Evolutionary conservation across 768 basidiomycete genomes (phyloP).

Genomic region (Suillus brevipes): DNA sequence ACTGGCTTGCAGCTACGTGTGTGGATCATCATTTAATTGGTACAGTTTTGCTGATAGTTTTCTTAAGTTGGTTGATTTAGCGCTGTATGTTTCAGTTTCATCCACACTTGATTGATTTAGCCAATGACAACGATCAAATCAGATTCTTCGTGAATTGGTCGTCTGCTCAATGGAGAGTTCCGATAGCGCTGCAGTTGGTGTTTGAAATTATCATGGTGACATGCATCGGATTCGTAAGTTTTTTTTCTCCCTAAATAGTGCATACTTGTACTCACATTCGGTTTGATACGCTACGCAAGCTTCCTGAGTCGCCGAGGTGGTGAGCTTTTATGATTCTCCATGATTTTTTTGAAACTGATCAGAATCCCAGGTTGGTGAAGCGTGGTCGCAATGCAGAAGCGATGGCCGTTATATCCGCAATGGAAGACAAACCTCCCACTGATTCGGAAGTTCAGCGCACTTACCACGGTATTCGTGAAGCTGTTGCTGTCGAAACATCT

Average conservation of each 20-base stretch:
- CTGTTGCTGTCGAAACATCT: constrained; percentile 30
- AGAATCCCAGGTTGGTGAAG: background rate
- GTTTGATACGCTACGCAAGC: constrained; percentile 16
- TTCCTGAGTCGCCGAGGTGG: constrained; percentile 39
- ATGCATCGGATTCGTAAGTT: constrained; percentile 34
- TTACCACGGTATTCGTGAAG: constrained; percentile 40
- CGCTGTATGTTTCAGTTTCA: constrained; percentile 30
- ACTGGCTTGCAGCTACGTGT: background rate
- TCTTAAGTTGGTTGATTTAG: constrained; percentile 40
- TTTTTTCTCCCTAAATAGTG: background rate
- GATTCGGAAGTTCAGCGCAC: constrained; percentile 35
- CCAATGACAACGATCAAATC: background rate
- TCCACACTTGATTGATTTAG: background rate
- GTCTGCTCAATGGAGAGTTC: constrained; percentile 43
- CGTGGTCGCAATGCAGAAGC: constrained; percentile 40
- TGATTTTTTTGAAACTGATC: background rate
- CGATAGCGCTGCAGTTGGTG: constrained; percentile 42
- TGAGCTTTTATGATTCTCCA: constrained; percentile 4
- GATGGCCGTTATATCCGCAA: constrained; percentile 41
- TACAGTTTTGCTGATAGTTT: background rate
- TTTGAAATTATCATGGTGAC: constrained; percentile 39
- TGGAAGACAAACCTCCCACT: constrained; percentile 37
- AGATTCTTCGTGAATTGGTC: constrained; percentile 36
- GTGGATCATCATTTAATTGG: background rate
- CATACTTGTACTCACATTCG: constrained; percentile 3